Conservation (phyloP, 129 eudicot species). For the Dittrichia graveolens region DNA sequence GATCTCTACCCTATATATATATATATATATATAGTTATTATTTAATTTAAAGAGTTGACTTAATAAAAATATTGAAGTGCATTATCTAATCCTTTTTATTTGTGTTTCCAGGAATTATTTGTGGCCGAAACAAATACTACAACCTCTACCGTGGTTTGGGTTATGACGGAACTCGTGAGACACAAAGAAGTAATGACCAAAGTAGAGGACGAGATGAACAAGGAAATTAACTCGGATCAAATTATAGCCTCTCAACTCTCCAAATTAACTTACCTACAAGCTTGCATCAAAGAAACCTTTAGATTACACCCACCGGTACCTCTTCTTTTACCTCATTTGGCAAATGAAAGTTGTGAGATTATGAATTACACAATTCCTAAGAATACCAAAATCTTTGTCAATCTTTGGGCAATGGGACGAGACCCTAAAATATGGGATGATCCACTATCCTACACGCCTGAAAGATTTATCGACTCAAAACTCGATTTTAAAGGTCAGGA, state of each 20-base stretch:
- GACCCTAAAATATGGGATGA: conserved; percentile 35
- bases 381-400: conserved; percentile 14
- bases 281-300: conserved; percentile 30
- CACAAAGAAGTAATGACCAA: conserved; percentile 8
- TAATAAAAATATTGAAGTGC: too few relatives aligned
- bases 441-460: conserved; percentile 28
- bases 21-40: too few relatives aligned
- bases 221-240: neutral
- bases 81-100: neutral
- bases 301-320: conserved; percentile 40
- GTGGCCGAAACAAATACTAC: conserved; percentile 24
- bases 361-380: conserved; percentile 30
- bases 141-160: conserved; percentile 23
- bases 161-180: conserved; percentile 24
- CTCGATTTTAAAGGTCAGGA: conserved; percentile 15
- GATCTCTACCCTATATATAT: too few relatives aligned
- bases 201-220: conserved; percentile 20
- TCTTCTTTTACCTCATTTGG: conserved; percentile 23
- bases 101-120: conserved; percentile 21
- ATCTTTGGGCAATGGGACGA: conserved; percentile 33
- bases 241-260: conserved; percentile 17
- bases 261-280: conserved; percentile 25
- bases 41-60: too few relatives aligned
- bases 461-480: conserved; percentile 19
- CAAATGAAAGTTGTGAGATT: conserved; percentile 8